Percentiles rank a stretch among this genome's conserved stretches.
Conservation (phyloP, 306 rosid genomes). For the Quercus glauca region DNA sequence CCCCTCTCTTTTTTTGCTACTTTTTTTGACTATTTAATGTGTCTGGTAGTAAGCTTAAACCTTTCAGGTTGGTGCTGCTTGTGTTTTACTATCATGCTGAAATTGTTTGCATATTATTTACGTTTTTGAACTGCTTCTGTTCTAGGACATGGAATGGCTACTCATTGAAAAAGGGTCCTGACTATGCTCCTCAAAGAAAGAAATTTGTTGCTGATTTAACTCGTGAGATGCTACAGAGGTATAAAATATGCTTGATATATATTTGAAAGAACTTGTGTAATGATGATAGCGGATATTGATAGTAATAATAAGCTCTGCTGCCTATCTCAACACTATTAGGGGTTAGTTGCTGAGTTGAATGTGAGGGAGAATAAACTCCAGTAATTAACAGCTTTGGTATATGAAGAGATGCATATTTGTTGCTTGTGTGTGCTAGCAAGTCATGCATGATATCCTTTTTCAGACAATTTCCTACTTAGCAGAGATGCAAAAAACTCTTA, state of each 20-base stretch:
- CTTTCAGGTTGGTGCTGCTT: neutral
- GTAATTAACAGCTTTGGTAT: neutral
- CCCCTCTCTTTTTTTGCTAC: neutral
- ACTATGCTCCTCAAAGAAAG: conserved; percentile 81
- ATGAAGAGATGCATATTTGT: neutral
- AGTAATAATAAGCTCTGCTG: neutral
- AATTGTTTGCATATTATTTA: conserved; percentile 4
- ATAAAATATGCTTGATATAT: neutral
- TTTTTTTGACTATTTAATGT: neutral
- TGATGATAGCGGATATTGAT: neutral
- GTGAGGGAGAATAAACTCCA: no score
- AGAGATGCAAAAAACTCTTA: neutral
- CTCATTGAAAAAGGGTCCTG: conserved; percentile 62
- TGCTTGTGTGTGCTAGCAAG: neutral
- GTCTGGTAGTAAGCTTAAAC: neutral
- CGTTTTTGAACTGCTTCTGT: neutral
- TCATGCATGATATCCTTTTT: neutral
- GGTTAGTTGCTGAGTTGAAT: neutral
- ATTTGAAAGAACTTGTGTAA: neutral
- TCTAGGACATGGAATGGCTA: conserved; percentile 79
- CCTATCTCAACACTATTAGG: neutral
- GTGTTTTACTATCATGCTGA: neutral
- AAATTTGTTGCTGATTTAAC: conserved; percentile 72
- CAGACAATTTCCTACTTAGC: neutral
- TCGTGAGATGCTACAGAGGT: conserved; percentile 82